Percentiles rank a stretch among this genome's conserved stretches.
phyloP scores from a whole-genome alignment of 2,329 filamentous ascomycete genomes.

The Aspergillus vadensis region DNA sequence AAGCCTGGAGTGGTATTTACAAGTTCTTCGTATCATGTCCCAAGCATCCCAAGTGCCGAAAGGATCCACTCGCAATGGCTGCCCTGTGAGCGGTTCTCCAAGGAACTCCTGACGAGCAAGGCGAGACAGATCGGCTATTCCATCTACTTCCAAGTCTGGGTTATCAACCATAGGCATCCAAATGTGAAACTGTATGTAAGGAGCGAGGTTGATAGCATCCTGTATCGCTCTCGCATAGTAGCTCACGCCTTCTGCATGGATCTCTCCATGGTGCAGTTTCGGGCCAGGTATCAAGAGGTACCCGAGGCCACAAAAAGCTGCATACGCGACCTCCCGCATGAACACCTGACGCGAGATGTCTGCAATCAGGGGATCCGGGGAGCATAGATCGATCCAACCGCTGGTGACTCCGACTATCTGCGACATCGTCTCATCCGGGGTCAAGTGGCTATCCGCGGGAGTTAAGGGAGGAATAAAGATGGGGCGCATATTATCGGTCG shows the following conservation, averaged over 20 bases:
- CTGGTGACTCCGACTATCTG: slow-evolving; percentile 80
- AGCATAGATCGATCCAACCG: slow-evolving; percentile 89
- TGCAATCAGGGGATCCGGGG: slow-evolving; percentile 76
- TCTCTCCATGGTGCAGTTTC: slow-evolving; percentile 60
- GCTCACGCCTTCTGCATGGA: slow-evolving; percentile 54
- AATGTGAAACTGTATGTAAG: slow-evolving; percentile 77
- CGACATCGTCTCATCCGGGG: slow-evolving; percentile 76
- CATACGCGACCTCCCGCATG: slow-evolving; percentile 88
- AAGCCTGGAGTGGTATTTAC: slow-evolving; percentile 79
- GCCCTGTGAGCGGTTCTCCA: slow-evolving; percentile 30
- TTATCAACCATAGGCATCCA: slow-evolving; percentile 82
- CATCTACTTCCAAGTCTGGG: slow-evolving; percentile 55
- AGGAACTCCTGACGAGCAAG: slow-evolving; percentile 47
- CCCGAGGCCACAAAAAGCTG: slow-evolving; percentile 87
- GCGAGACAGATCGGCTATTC: slow-evolving; percentile 48
- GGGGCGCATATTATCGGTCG: slow-evolving; percentile 43
- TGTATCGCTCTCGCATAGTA: slow-evolving; percentile 84
- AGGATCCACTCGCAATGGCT: slow-evolving; percentile 61
- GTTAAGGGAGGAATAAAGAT: slow-evolving; percentile 45
- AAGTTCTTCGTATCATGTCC: slow-evolving; percentile 82
- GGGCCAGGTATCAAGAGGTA: slow-evolving; percentile 84
- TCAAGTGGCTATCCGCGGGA: slow-evolving; percentile 62
- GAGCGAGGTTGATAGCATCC: slow-evolving; percentile 73
- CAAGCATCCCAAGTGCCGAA: slow-evolving; percentile 91
- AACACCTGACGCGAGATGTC: slow-evolving; percentile 87